Conservation (phyloP, 495 filamentous ascomycete species). For the Podospora conica region DNA sequence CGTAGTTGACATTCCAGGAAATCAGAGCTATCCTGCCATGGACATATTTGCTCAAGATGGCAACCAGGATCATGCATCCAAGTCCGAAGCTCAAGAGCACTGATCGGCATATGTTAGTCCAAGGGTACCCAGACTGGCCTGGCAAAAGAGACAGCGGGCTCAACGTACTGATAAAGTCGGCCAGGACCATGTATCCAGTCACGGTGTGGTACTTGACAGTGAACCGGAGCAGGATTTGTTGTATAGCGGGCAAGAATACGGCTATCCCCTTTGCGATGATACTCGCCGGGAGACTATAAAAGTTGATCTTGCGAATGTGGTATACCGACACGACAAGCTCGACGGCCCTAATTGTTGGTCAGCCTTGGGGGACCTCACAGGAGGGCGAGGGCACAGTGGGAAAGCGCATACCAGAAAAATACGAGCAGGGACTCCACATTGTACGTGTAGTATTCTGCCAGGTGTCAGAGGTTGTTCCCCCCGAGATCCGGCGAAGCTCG, state of each 20-base stretch:
- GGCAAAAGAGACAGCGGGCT: not conserved
- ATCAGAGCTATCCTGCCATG: conserved; percentile 34
- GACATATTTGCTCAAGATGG: conserved; percentile 42
- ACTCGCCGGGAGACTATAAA: conserved; percentile 23
- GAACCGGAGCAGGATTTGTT: conserved; percentile 34
- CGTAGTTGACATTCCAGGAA: conserved; percentile 35
- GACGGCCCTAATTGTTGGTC: conserved; percentile 29
- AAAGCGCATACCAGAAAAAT: conserved; percentile 34
- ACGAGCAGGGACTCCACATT: conserved; percentile 44
- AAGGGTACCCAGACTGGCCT: not conserved
- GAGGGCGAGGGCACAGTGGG: not conserved
- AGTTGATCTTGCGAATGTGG: conserved; percentile 20
- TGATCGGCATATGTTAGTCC: conserved; percentile 13
- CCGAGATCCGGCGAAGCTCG: not conserved
- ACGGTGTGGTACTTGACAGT: conserved; percentile 24
- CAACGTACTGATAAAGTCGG: conserved; percentile 37
- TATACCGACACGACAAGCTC: conserved; percentile 35
- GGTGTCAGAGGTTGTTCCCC: not conserved
- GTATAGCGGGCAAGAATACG: conserved; percentile 30
- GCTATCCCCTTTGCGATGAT: conserved; percentile 33
- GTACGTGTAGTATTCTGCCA: conserved; percentile 44
- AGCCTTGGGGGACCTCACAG: not conserved
- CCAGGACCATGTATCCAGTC: conserved; percentile 32
- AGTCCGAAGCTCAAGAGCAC: conserved; percentile 37
- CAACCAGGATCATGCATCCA: conserved; percentile 36